Conservation (phyloP, 2,329 filamentous ascomycete species). For the Paecilomyces variotii region DNA sequence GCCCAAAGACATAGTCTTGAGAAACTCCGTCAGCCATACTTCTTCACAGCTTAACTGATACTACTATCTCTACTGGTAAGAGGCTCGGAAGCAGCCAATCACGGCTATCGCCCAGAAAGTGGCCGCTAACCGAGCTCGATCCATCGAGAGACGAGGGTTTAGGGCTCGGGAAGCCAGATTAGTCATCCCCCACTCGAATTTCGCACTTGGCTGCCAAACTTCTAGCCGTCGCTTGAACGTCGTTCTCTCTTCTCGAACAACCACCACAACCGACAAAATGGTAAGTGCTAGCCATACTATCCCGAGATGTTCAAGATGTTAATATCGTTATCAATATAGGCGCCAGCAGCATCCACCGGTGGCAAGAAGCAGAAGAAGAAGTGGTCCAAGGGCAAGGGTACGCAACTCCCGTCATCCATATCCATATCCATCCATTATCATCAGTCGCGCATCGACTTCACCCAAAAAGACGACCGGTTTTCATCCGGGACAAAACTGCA, state of each 20-base stretch:
- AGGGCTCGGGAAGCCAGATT: constrained; percentile 17
- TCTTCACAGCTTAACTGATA: not conserved
- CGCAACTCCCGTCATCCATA: constrained; percentile 9
- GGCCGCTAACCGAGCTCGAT: constrained; percentile 13
- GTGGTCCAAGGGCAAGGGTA: constrained; percentile 52
- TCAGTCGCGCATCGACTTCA: not conserved
- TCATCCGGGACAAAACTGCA: constrained; percentile 11
- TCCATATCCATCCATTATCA: not conserved
- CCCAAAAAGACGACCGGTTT: not conserved
- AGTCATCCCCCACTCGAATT: constrained; percentile 33
- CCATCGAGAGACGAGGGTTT: constrained; percentile 20
- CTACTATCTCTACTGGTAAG: not conserved
- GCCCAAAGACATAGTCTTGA: too few species aligned
- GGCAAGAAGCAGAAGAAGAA: constrained; percentile 50
- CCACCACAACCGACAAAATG: constrained; percentile 31
- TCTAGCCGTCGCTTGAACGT: constrained; percentile 14
- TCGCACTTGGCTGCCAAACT: constrained; percentile 22
- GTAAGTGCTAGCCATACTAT: constrained; percentile 15
- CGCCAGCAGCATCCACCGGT: constrained; percentile 40
- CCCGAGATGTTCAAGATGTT: constrained; percentile 4
- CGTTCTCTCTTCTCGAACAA: constrained; percentile 26
- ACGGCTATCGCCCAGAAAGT: not conserved
- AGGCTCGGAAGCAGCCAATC: constrained; percentile 4
- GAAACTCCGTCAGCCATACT: too few species aligned
- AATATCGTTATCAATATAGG: constrained; percentile 22